Conservation (phyloP, 2,329 filamentous ascomycete genomes). For the Triangularia setosa region DNA sequence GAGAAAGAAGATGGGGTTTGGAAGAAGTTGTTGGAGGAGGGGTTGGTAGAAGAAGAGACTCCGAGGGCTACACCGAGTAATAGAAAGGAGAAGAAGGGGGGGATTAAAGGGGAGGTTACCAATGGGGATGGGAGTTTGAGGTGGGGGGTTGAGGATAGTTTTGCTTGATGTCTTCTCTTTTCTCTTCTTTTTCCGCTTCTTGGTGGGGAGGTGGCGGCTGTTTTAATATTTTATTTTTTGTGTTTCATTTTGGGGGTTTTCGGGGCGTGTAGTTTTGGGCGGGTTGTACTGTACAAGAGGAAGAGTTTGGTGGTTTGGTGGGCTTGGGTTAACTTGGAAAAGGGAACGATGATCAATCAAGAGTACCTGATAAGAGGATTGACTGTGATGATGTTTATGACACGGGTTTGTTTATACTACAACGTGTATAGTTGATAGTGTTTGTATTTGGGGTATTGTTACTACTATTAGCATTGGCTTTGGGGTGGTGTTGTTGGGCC, state of each 20-base stretch:
- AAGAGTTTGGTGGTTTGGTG: background rate
- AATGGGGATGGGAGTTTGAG: conserved; percentile 19
- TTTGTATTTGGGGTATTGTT: background rate
- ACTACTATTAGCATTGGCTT: background rate
- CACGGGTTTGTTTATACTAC: background rate
- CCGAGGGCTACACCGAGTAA: too few species aligned
- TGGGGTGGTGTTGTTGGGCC: background rate
- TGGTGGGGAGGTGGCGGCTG: background rate
- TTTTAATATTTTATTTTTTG: background rate
- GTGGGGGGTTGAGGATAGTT: conserved; percentile 43
- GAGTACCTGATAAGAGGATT: background rate
- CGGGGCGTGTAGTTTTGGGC: background rate
- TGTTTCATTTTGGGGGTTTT: background rate
- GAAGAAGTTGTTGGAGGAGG: conserved; percentile 48
- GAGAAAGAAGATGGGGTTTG: conserved; percentile 60
- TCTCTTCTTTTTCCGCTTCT: background rate
- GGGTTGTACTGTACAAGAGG: background rate
- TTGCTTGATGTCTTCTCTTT: conserved; percentile 30
- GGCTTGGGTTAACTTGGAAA: background rate
- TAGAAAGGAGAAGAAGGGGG: conserved; percentile 7
- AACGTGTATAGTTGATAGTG: background rate
- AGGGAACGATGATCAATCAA: background rate
- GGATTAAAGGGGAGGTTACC: conserved; percentile 11
- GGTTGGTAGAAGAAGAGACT: conserved; percentile 34
- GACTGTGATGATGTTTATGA: background rate